Base-by-base conservation (phyloP, 75 land plant species). In the Isoetes taiwanensis region DNA sequence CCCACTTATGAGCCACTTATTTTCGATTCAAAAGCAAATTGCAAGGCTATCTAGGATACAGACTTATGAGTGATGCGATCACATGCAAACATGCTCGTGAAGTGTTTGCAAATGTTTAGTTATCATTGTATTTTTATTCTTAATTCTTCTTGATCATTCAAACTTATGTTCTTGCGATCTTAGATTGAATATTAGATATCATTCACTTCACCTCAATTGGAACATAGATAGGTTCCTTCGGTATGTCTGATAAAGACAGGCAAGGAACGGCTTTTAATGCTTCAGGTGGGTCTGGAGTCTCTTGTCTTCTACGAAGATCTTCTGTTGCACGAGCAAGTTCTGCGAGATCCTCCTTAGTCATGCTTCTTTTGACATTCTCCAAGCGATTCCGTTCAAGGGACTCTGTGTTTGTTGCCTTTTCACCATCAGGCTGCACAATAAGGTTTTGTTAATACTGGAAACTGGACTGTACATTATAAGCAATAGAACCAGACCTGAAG, bases 281-380 rank as follows among this genome's bases (percentile, higher is more conserved):
- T 72, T 94, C 99, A 21, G 99, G 99, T 19, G 90, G 81, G 30
- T 94, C 99, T 42, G 99, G 96, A 60, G 99, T 94, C 66, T 94
- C 99, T 59, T 94, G 99, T 54, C 81, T 84, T 48, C 84, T 62
- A 29, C 85, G 68, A 17, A 94, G 72, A 53, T 94, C 96, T 60
- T 80, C 72, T 27, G 99, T 94, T 37, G 96, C 84, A 52, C 86
- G 86, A 14, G 83, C 78, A 25, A 89, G 63, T 70, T 94, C 86
- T 58, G 90, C 90, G 35, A 94, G 79, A 65, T 94, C 99, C 63
- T 89, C 90, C 42, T 84, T 60, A 27, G 90, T 81, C 99, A 94
- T 80, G 29, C 78, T 76, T 28, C 76, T 72, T 66, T 85, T 94
- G 19, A 94, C 69, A 48, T 80, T 72, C 30, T 76, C 64, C n/a